These are phyloP conservation scores for Yarrowia sp. DNA, from an alignment of 805 yeast genomes.

Conservation along the genomic window DNA sequence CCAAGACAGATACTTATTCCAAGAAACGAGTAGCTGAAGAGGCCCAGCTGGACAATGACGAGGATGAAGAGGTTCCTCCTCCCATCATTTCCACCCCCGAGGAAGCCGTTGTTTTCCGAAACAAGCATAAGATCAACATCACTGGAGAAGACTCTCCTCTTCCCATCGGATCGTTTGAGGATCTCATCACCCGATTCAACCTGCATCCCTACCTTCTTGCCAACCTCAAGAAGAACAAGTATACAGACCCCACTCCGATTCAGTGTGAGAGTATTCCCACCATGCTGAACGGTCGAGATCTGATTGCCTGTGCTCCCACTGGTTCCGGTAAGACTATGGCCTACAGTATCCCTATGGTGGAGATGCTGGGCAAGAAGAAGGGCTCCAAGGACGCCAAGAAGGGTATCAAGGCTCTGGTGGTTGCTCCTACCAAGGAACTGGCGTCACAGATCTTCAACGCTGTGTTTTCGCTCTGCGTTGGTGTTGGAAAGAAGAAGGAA, in stretches of 20 bases:
- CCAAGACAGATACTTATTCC: slow-evolving; percentile 43
- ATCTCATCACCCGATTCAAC: slow-evolving; percentile 64
- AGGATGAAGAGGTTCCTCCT: slow-evolving; percentile 36
- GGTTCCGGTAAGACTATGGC: slow-evolving; percentile 98
- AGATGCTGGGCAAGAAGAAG: slow-evolving; percentile 40
- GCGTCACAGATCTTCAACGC: slow-evolving; percentile 80
- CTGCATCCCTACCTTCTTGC: slow-evolving; percentile 55
- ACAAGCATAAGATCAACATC: slow-evolving; percentile 61
- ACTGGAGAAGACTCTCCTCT: slow-evolving; percentile 84
- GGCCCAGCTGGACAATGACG: slow-evolving; percentile 24
- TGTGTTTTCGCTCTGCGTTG: slow-evolving; percentile 47
- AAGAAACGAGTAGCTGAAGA: slow-evolving; percentile 32
- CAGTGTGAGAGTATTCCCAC: slow-evolving; percentile 88
- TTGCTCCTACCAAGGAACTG: slow-evolving; percentile 93
- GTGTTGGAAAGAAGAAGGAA: slow-evolving; percentile 25
- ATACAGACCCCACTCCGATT: slow-evolving; percentile 85
- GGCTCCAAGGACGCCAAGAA: slow-evolving; percentile 35
- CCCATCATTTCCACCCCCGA: slow-evolving; percentile 49
- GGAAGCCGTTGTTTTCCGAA: slow-evolving; percentile 62
- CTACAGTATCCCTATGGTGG: slow-evolving; percentile 77
- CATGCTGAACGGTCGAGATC: slow-evolving; percentile 63
- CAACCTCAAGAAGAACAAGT: slow-evolving; percentile 66
- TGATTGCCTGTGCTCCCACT: slow-evolving; percentile 94
- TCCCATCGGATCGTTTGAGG: slow-evolving; percentile 87
- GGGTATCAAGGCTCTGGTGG: slow-evolving; percentile 70